Conservation (phyloP, 176 grass and related monocot genomes). For the Chrysopogon serrulatus region DNA sequence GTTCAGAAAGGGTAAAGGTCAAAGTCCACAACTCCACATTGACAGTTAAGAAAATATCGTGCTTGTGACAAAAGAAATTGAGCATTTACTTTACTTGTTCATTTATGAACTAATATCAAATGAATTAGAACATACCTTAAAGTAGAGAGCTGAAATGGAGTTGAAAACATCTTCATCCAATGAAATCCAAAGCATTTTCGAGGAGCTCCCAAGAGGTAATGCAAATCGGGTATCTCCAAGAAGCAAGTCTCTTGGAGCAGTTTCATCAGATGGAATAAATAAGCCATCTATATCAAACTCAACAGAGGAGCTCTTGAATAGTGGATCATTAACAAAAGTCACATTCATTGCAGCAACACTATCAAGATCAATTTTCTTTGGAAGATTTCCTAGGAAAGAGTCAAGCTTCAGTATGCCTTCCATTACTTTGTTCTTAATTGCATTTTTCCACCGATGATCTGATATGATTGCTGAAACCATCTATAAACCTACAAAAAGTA, state of each 20-base stretch:
- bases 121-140: conserved; percentile 56
- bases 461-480: conserved; percentile 80
- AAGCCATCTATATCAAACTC: conserved; percentile 94
- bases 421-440: conserved; percentile 68
- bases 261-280: conserved; percentile 55
- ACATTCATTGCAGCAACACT: conserved; percentile 69
- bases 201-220: conserved; percentile 34
- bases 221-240: conserved; percentile 30
- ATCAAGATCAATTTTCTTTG: conserved; percentile 81
- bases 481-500: conserved; percentile 61
- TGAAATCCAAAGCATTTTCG: conserved; percentile 90
- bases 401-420: conserved; percentile 76
- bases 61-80: not conserved
- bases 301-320: conserved; percentile 68
- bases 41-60: not conserved
- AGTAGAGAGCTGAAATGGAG: conserved; percentile 68
- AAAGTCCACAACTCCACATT: not conserved
- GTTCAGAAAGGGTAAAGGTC: conserved; percentile 9
- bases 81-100: not conserved
- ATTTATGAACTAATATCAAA: not conserved
- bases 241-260: not conserved
- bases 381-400: conserved; percentile 63
- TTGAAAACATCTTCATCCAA: conserved; percentile 88
- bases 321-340: conserved; percentile 76
- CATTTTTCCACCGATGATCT: conserved; percentile 77